These are phyloP conservation scores for Euphrasia arctica DNA, from an alignment of 305 asterid genomes.

Conservation along the genomic window DNA sequence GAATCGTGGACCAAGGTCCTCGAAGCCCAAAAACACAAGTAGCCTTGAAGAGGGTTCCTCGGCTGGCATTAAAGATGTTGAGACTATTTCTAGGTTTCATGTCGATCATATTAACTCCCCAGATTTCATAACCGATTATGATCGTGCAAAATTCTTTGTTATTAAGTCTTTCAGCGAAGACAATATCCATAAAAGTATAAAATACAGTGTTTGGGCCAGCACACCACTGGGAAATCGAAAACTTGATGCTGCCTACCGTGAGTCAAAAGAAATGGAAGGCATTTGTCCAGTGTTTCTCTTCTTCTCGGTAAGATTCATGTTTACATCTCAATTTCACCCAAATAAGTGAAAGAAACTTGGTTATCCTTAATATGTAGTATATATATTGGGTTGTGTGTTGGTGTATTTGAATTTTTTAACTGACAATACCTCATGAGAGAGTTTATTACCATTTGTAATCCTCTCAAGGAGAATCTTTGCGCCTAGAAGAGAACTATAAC, in stretches of 20 bases:
- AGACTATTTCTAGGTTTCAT: slow-evolving; percentile 52
- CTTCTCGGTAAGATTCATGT: slow-evolving; percentile 63
- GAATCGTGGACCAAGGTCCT: slow-evolving; percentile 96
- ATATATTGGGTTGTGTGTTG: neutral
- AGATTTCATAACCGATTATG: slow-evolving; percentile 68
- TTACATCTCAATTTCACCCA: slow-evolving; percentile 8
- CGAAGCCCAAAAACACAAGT: slow-evolving; percentile 63
- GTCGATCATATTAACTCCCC: slow-evolving; percentile 58
- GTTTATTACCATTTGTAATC: neutral
- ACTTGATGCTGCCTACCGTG: slow-evolving; percentile 88
- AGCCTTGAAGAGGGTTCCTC: slow-evolving; percentile 60
- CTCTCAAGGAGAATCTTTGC: slow-evolving; percentile 13
- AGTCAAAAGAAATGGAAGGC: slow-evolving; percentile 62
- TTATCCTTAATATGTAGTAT: slow-evolving; percentile 16
- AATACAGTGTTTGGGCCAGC: slow-evolving; percentile 94
- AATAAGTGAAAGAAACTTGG: slow-evolving; percentile 4
- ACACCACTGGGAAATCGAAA: slow-evolving; percentile 94
- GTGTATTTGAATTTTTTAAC: slow-evolving; percentile 5
- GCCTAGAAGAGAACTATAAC: neutral
- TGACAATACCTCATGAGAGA: slow-evolving; percentile 12
- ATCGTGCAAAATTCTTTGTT: slow-evolving; percentile 77
- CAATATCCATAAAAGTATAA: slow-evolving; percentile 92
- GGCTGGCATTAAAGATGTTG: slow-evolving; percentile 54
- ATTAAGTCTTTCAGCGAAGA: slow-evolving; percentile 98
- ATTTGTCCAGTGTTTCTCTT: slow-evolving; percentile 78